Evolutionary conservation across 495 filamentous ascomycete genomes (phyloP), one percentile per base, ranked within the genome.

Genomic region (Thermothielavioides terrestris): DNA sequence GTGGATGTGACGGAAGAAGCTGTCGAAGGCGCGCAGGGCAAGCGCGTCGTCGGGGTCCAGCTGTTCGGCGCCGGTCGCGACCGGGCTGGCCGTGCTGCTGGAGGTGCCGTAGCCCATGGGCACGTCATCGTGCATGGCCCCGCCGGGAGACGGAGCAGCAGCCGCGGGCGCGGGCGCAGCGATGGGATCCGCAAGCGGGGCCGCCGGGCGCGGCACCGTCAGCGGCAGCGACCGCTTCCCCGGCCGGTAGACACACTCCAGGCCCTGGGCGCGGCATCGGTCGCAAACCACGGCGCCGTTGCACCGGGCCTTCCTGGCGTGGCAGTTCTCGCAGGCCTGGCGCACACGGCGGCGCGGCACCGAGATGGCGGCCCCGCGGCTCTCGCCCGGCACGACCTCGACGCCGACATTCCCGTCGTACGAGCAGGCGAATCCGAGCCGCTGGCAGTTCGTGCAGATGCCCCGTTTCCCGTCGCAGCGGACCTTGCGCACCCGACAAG

Each of bases 1-100:
- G 55, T 77, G 71, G 34, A 77, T 65, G 34, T 75, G 66, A 10
- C 68, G 67, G 59, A 77, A 77, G 58, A 70, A 76, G 46, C 61
- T 63, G 50, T 68, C 69, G 42, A 77, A 74, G 17, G 68, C 71
- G 18, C 62, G 62, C 28, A 67, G 58, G 22, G 66, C 68, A 3
- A 74, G 56, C 37, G 61, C 53, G 45, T 74, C 71, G 52, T 67
- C 63, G 15, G 63, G 55, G 25, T 68, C 64, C 7, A 54, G 42
- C 17, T 49, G 57, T 3, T 55, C 57, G 26, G 34, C 50, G 6
- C 22, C 35, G 15, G 20, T 45, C 15, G 38, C 35, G 20, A 17
- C 41, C 11, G 59, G 57, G 28, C 57, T 66, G 40, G 55, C 42
- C n/a, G 56, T 59, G 42, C 44, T 53, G 42, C 52, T 54, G 26